Evolutionary conservation across 1,284 basidiomycete species (phyloP), one percentile per base, ranked within the genome.

Genomic region (Schizopora paradoxa): DNA sequence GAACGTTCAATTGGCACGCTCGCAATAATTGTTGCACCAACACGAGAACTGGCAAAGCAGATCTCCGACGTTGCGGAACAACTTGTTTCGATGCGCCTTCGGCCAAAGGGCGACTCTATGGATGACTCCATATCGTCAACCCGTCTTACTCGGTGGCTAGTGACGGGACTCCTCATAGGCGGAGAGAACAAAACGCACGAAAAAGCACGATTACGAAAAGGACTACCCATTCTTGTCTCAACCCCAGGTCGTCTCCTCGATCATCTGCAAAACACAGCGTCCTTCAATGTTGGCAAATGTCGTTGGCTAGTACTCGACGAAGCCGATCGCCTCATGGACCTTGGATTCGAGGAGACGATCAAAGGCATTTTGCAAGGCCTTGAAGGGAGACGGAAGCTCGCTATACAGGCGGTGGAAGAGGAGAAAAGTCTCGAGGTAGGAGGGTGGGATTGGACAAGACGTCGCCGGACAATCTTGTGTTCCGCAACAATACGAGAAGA

Each of bases 241-340:
- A 86, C 84, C 1, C 71, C 84, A 31, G 84, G 83, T 29, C 69
- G 85, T 38, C 64, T 89, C 26, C 69, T 89, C 19, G 85, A 89
- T 58, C 85, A 89, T 55, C 67, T 89, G 22, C 81, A 86, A 56
- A 85, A 86, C 57, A 99, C 96, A 0, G 77, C 83, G 0, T 86
- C 89, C 2, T 90, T 98, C 65, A 87, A 94, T 56, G 82, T 92
- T 42, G 89, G 87, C 45, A 96, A 96, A 66, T 91, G 90, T 58
- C 80, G 91, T 44, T 99, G 95, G 91, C 74, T 99, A 13, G 84
- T 99, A 1, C 77, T 99, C 23, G 96, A 99, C 61, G 96, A 99
- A 68, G 95, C 96, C 2, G 96, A 99, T 66, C 72, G 94, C 8
- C 63, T 89, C 32, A 83, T 86, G 76, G 85, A 89, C 57, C 69